Base-by-base conservation (phyloP, 345 rosid species). In the Xanthoceras sorbifolium region DNA sequence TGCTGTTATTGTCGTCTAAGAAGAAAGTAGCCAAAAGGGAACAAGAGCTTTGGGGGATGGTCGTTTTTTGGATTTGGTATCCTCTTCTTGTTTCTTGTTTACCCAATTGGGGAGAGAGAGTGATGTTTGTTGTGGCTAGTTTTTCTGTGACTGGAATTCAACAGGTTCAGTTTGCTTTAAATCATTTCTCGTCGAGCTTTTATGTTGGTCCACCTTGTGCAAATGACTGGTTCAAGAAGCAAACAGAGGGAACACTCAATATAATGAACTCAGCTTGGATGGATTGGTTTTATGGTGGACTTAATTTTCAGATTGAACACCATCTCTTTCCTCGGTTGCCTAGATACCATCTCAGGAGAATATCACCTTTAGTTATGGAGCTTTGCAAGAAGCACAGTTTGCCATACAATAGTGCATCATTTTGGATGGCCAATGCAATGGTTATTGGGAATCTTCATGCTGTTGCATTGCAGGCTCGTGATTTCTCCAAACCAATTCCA, bases 281-380 rank as follows among this genome's bases (percentile, higher is more conserved):
- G 95, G 95, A 91, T 65, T 91, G 95, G 95, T 91, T 91, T 79
- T 90, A 91, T 69, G 96, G 96, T 31, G 96, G 96, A 36, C 75
- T 91, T 64, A 93, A 91, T 78, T 91, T 89, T 79, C 96, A 91
- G 82, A 32, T 89, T 25, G 93, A 88, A 84, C 96, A 91, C 83
- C 96, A 91, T 79, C 77, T 91, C 79, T 91, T 91, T 32, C 88
- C 90, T 3, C 84, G 87, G 26, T 59, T 88, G 84, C 91, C 91
- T 48, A 62, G 89, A 29, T 74, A 84, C 81, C 77, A 86, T 29
- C 87, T 88, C 2, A 76, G 91, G 48, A 84, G 63, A 64, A 69
- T 84, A 55, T 84, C 91, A 6, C 89, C 89, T 0, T 64, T 88
- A 11, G 84, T 88, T 25, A 63, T 28, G 78, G 91, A 88, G 78